Conservation (phyloP, 257 asterid species). For the Scutellaria minor region DNA sequence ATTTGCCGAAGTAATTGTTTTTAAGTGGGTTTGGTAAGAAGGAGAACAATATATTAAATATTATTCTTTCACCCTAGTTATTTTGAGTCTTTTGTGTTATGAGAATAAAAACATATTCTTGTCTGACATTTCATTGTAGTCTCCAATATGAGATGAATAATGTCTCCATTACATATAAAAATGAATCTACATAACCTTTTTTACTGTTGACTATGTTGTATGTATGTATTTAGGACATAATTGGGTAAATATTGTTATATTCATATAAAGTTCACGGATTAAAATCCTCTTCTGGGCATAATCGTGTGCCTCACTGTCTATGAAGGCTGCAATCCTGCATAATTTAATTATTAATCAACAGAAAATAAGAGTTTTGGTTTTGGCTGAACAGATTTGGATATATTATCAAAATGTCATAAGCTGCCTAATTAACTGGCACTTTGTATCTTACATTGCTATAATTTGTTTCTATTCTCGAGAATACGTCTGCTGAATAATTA, state of each 20-base stretch:
- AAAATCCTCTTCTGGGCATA: not conserved
- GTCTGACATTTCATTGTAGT: not conserved
- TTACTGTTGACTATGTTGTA: not conserved
- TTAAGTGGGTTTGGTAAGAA: not conserved
- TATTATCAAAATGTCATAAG: not conserved
- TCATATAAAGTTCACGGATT: not conserved
- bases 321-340: conserved; percentile 1
- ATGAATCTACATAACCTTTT: not conserved
- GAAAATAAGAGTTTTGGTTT: too few species aligned
- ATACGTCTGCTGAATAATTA: not conserved
- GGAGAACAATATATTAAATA: not conserved
- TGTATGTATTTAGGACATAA: not conserved
- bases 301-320: not conserved
- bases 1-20: not conserved
- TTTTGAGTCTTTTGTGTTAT: not conserved
- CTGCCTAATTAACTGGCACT: conserved; percentile 1
- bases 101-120: not conserved
- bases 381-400: too few species aligned
- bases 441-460: not conserved
- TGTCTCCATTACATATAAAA: not conserved
- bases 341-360: too few species aligned
- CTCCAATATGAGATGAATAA: not conserved
- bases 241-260: not conserved
- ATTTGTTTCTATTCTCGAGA: not conserved
- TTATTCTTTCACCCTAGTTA: conserved; percentile 5